Evolutionary conservation across 1,139 yeast species (phyloP).

Genomic region (Starmera stellimalicola): DNA sequence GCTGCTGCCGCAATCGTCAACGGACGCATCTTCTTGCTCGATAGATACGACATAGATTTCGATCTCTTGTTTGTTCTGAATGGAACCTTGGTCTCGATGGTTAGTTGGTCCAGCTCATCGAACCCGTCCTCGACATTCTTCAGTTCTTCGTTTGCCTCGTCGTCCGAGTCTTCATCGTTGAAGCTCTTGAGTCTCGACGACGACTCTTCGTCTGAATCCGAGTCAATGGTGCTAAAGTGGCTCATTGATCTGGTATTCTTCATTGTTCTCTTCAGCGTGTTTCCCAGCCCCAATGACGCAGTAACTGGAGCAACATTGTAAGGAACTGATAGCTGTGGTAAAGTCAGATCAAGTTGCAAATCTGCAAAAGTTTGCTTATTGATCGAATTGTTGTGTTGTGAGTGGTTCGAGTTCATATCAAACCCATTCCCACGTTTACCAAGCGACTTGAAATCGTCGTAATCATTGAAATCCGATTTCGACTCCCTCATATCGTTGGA

Average conservation of each 20-base stretch:
- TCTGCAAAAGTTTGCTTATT: conserved; percentile 29
- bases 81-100: not conserved
- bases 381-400: too few relatives aligned
- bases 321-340: conserved; percentile 53
- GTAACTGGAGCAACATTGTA: conserved; percentile 72
- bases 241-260: too few relatives aligned
- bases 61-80: conserved; percentile 45
- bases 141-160: conserved; percentile 22
- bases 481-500: not conserved
- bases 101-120: conserved; percentile 20
- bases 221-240: conserved; percentile 2
- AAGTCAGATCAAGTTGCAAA: conserved; percentile 33
- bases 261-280: conserved; percentile 6
- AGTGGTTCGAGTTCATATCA: conserved; percentile 15
- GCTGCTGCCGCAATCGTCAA: conserved; percentile 81
- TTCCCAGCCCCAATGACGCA: conserved; percentile 37
- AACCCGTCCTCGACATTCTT: conserved; percentile 31
- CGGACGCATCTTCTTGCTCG: conserved; percentile 38
- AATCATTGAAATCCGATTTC: not conserved
- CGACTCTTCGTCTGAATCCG: not conserved
- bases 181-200: conserved; percentile 5
- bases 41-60: conserved; percentile 50
- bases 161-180: too few relatives aligned
- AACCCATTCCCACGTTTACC: conserved; percentile 21
- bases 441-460: conserved; percentile 12